Conservation (phyloP, 805 yeast species). For the Yarrowia sp. region DNA sequence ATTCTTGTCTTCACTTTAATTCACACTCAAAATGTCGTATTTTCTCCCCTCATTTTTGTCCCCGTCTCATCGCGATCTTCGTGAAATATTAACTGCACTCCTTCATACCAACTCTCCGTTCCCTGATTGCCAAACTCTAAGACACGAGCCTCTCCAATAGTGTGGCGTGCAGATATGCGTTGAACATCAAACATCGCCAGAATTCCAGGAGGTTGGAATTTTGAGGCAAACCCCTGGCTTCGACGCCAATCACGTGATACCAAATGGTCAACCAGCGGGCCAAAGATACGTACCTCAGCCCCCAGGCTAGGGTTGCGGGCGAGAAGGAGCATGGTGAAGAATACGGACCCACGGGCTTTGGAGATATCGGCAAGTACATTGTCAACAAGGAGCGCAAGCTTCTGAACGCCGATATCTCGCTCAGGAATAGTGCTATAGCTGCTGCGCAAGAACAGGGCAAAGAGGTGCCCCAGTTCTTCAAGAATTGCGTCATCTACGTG, state of each 20-base stretch:
- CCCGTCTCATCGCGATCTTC: too few relatives aligned
- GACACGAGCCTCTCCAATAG: background rate
- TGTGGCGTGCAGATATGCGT: background rate
- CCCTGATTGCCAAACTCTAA: background rate
- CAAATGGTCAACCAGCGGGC: slow-evolving; percentile 32
- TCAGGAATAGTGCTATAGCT: slow-evolving; percentile 55
- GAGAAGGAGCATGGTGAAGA: slow-evolving; percentile 47
- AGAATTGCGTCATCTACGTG: slow-evolving; percentile 72
- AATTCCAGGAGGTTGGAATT: background rate
- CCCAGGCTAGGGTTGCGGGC: slow-evolving; percentile 26
- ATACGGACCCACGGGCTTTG: slow-evolving; percentile 60
- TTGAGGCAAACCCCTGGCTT: background rate
- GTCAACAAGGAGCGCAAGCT: slow-evolving; percentile 56
- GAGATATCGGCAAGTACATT: slow-evolving; percentile 72
- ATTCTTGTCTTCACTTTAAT: too few relatives aligned
- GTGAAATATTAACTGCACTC: too few relatives aligned
- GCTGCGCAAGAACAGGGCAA: slow-evolving; percentile 44
- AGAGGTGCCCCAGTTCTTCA: slow-evolving; percentile 58
- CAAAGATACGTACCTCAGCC: slow-evolving; percentile 38
- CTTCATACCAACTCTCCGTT: background rate
- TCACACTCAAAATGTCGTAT: too few relatives aligned
- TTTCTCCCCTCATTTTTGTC: too few relatives aligned
- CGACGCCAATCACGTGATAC: background rate
- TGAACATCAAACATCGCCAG: background rate
- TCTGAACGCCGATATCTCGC: slow-evolving; percentile 53